Evolutionary conservation across 148 eudicot species (phyloP).

Genomic region (Rhododendron molle): DNA sequence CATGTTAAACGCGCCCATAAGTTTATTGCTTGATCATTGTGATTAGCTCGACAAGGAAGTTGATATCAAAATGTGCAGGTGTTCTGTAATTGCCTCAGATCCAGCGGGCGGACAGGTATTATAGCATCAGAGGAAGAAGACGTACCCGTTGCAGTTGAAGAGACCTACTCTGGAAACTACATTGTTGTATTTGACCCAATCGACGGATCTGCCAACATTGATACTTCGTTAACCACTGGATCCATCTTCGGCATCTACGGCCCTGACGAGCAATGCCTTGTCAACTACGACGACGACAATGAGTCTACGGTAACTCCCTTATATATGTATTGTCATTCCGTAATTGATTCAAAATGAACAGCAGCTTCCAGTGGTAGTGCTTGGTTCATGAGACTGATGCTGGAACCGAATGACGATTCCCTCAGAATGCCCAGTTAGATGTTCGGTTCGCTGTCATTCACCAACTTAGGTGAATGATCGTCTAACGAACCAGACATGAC

Average conservation of each 20-base stretch:
- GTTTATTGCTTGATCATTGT: not conserved
- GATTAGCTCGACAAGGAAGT: not conserved
- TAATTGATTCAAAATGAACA: not conserved
- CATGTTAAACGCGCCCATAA: too few species aligned
- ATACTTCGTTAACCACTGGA: slow-evolving; percentile 95
- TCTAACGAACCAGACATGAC: not conserved
- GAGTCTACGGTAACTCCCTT: slow-evolving; percentile 38
- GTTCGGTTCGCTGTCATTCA: too few species aligned
- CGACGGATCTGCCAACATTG: slow-evolving; percentile 95
- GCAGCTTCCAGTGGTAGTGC: not conserved
- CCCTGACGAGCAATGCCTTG: slow-evolving; percentile 88
- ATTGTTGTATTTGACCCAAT: slow-evolving; percentile 96
- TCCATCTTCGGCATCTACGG: slow-evolving; percentile 96
- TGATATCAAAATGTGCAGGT: slow-evolving; percentile 40
- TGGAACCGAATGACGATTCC: not conserved
- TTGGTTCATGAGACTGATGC: not conserved
- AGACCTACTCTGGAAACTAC: slow-evolving; percentile 95
- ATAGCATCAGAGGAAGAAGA: slow-evolving; percentile 99
- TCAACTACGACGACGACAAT: slow-evolving; percentile 38
- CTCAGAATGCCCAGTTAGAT: not conserved
- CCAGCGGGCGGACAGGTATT: slow-evolving; percentile 93
- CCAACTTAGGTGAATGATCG: too few species aligned
- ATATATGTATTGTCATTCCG: not conserved
- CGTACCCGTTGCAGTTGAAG: slow-evolving; percentile 97
- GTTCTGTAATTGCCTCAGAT: slow-evolving; percentile 78